Base-by-base conservation (phyloP, 441 rosid genomes). In the Melianthus villosus region DNA sequence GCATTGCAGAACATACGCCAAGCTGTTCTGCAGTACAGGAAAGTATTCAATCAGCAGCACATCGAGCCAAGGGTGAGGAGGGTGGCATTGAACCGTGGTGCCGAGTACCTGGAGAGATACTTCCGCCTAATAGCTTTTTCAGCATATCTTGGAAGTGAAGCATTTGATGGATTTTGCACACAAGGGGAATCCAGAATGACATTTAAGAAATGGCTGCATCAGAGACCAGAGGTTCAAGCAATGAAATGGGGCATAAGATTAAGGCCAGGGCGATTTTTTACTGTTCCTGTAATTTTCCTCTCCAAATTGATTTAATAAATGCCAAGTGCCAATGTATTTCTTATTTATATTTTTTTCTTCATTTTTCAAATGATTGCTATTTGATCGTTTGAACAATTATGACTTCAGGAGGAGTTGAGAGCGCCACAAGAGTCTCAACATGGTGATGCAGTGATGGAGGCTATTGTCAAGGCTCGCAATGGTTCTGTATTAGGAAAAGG, bases 361-460 rank as follows among this genome's bases (percentile, higher is more conserved):
- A n/a, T n/a, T 13, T 42, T 23, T 39, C 4, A 39, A 31, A 11
- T 39, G 30, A 4, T 45, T 53, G 33, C 30, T 15, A 53, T 22
- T 28, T 46, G 29, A 40, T 42, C 22, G 42, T 33, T 20, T 41
- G 17, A 10, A 18, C 2, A 25, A 40, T 34, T 36, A 57, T 34
- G 34, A 33, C 43, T 57, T 50, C 64, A 79, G 99, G 95, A 74
- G 68, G 99, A 65, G 48, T 46, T 85, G 71, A 78, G 96, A 66
- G 72, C 72, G 50, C 80, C 80, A 4, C 80, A 71, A 31, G 96
- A 91, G 69, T 67, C 76, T 46, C 94, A 76, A 46, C 91, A 75
- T 26, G 96, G 99, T 25, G 99, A 85, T 72, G 96, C 99, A 51
- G 87, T 79, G 38, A 85, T 91, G 96, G 99, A 91, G 59, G 82